Evolutionary conservation across 768 basidiomycete genomes (phyloP).

Genomic region (Leucocoprinus birnbaumii): DNA sequence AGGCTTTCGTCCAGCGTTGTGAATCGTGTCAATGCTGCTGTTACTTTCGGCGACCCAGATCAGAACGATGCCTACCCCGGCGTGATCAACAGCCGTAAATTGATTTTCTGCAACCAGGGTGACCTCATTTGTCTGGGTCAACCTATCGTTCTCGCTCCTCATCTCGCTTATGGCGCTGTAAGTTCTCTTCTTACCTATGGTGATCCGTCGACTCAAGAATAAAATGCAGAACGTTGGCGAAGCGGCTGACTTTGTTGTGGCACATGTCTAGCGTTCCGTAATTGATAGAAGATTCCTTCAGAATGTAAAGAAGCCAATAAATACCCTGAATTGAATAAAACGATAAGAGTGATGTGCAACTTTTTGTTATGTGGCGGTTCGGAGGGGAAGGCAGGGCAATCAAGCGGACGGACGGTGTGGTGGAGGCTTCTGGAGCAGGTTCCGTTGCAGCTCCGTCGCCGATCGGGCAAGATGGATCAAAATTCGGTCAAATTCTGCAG

Average conservation of each 20-base stretch:
- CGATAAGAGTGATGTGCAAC: no score
- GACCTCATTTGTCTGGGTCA: conserved; percentile 30
- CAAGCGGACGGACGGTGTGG: conserved; percentile 5
- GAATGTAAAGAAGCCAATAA: background rate
- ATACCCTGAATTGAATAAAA: background rate
- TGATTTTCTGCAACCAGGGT: conserved; percentile 26
- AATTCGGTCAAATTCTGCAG: no score
- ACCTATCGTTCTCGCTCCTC: conserved; percentile 19
- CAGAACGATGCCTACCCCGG: conserved; percentile 23
- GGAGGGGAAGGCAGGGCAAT: conserved; percentile 4
- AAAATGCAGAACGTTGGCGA: conserved; percentile 6
- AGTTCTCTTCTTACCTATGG: background rate
- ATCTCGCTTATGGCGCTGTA: conserved; percentile 21
- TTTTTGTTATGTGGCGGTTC: background rate
- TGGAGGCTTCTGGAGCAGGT: background rate
- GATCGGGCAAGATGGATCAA: background rate
- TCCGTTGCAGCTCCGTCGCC: conserved; percentile 1
- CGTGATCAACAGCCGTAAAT: conserved; percentile 19
- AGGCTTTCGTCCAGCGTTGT: conserved; percentile 26
- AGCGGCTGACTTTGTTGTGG: conserved; percentile 12
- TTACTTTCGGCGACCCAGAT: conserved; percentile 34
- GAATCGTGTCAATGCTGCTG: conserved; percentile 26
- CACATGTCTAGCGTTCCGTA: background rate
- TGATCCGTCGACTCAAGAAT: background rate
- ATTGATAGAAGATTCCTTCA: background rate